Evolutionary conservation across 225 moss, liverwort and hornwort species (phyloP).

Genomic region (Polytrichum formosum): DNA sequence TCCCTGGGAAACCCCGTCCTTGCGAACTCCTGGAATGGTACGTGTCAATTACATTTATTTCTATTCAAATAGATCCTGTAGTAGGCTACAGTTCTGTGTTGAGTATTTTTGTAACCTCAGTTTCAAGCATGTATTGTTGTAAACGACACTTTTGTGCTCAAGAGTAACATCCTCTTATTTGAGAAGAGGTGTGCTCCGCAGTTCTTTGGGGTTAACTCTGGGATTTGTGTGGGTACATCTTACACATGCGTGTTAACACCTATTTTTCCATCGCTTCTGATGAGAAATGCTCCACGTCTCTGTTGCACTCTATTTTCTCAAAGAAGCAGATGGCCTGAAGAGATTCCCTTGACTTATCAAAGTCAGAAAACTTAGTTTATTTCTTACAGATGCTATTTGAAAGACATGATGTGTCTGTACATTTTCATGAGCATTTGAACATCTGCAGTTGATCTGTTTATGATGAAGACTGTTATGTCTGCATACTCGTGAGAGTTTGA

Average conservation of each 20-base stretch:
- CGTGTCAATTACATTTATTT: neutral
- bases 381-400: too few species aligned
- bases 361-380: too few species aligned
- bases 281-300: neutral
- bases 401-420: too few species aligned
- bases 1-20: constrained; percentile 47
- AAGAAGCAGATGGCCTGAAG: too few species aligned
- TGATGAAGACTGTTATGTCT: too few species aligned
- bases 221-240: too few species aligned
- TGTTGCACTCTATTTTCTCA: too few species aligned
- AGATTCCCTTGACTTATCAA: too few species aligned
- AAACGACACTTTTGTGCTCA: neutral
- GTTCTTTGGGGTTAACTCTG: neutral
- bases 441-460: too few species aligned
- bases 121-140: neutral
- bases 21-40: constrained; percentile 62
- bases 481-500: too few species aligned
- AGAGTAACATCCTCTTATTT: neutral
- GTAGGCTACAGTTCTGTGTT: neutral
- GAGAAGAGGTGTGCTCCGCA: neutral
- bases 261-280: neutral
- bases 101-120: neutral
- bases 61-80: neutral
- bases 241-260: neutral
- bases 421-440: too few species aligned